phyloP scores from a whole-genome alignment of 2,329 filamentous ascomycete species.

The Epichloe glyceriae region DNA sequence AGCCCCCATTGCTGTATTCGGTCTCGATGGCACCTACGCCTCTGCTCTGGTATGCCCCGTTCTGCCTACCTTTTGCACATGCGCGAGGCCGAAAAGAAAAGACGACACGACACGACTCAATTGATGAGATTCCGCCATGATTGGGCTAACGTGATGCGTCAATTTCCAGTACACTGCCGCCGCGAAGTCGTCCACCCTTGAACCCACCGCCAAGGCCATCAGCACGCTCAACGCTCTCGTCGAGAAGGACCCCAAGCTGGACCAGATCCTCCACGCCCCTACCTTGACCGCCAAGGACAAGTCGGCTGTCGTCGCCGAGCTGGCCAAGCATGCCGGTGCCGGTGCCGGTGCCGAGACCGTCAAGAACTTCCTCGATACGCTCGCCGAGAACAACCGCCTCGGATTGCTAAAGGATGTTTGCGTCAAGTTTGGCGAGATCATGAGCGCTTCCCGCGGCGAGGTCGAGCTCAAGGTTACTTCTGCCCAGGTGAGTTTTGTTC shows the following conservation, averaged over 20 bases:
- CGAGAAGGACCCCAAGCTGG: conserved; percentile 73
- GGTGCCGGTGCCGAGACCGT: conserved; percentile 71
- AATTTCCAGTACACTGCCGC: conserved; percentile 81
- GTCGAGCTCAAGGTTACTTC: conserved; percentile 85
- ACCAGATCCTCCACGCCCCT: conserved; percentile 61
- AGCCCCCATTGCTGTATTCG: conserved; percentile 87
- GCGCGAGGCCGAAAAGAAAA: background rate
- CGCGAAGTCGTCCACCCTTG: conserved; percentile 74
- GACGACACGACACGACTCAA: background rate
- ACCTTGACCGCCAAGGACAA: conserved; percentile 73
- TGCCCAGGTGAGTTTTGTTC: conserved; percentile 58
- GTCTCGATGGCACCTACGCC: conserved; percentile 95
- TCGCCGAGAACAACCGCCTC: conserved; percentile 95
- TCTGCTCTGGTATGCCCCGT: conserved; percentile 74
- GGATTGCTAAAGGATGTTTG: conserved; percentile 68
- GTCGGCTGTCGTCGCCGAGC: conserved; percentile 70
- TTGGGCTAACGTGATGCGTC: conserved; percentile 9
- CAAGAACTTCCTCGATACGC: conserved; percentile 83
- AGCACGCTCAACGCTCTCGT: conserved; percentile 56
- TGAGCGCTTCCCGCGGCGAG: conserved; percentile 83
- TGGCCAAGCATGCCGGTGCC: conserved; percentile 67
- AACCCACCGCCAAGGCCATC: conserved; percentile 72
- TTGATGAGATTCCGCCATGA: background rate
- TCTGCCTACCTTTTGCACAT: conserved; percentile 1
- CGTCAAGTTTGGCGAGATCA: conserved; percentile 77